Base-by-base conservation (phyloP, 2,329 filamentous ascomycete species). In the Pleomassaria siparia region DNA sequence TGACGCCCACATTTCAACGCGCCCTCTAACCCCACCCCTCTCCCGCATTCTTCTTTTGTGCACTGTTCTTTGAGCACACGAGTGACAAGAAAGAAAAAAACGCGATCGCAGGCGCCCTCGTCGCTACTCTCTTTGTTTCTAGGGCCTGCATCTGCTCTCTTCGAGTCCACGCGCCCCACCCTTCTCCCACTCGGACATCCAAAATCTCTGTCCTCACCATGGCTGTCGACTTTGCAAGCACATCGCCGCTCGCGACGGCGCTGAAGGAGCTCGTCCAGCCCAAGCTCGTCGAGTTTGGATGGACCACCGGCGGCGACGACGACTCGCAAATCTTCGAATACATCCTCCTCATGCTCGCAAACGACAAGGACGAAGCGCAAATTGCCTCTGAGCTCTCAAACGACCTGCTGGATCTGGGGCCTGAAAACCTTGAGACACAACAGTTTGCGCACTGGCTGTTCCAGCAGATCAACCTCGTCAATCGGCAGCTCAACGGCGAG, bases 401-500 rank as follows among this genome's bases (percentile, higher is more conserved):
- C 55, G 94, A 99, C 62, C 81, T 99, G 33, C 81, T 99, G 2
- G 85, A 85, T 47, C 81, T 96, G 4, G 84, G 84, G 2, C 85
- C 90, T 39, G 91, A 95, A 50, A 92, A 96, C 60, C 84, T 87
- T 42, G 86, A 85, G 55, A 89, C 90, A 7, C 83, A 82, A 52
- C 86, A 91, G 45, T 97, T 99, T 67, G 85, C 91, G 52, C 81
- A 80, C 67, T 99, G 94, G 94, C 77, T 99, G n/a, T 97, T 97
- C 67, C 83, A 91, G 46, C 88, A 95, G 69, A 86, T 96, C 51
- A 83, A 87, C 37, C 55, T 75, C 11, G 76, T 94, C 52, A 84
- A 86, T 62, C 75, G 76, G 40, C 83, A 86, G 66, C 63, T 85
- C 49, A 85, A 84, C 55, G 81, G 81, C 20, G 26, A 36, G 11